Percentiles rank a stretch among this genome's conserved stretches.
These are phyloP conservation scores for Fomitopsis betulina DNA, from an alignment of 1,284 basidiomycete genomes.

Conservation along the genomic window DNA sequence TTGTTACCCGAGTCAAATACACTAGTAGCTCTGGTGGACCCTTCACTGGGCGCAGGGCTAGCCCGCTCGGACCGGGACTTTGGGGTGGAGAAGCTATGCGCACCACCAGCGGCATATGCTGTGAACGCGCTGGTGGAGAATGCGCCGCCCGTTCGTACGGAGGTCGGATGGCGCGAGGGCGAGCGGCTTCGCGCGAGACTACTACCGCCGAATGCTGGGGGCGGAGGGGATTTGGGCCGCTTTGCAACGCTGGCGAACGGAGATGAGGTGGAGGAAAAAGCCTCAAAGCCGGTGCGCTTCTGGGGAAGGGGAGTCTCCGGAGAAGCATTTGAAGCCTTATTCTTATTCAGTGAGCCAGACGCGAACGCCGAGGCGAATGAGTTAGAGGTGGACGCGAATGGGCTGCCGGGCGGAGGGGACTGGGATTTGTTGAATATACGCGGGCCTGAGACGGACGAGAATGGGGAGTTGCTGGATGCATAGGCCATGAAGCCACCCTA, in stretches of 20 bases:
- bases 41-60: conserved; percentile 31
- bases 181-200: conserved; percentile 20
- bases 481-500: conserved; percentile 70
- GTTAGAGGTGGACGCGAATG: conserved; percentile 8
- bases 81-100: conserved; percentile 41
- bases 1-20: conserved; percentile 15
- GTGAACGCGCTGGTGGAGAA: conserved; percentile 48
- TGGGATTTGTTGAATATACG: conserved; percentile 50
- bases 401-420: not conserved
- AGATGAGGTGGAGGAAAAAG: conserved; percentile 66
- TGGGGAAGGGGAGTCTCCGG: conserved; percentile 12
- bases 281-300: conserved; percentile 57
- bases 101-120: conserved; percentile 47
- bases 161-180: conserved; percentile 17
- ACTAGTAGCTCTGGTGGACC: conserved; percentile 13
- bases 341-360: conserved; percentile 9
- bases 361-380: conserved; percentile 10
- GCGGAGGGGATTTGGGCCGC: conserved; percentile 29
- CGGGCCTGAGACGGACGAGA: conserved; percentile 61
- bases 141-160: conserved; percentile 3
- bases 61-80: conserved; percentile 48
- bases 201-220: conserved; percentile 12
- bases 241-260: conserved; percentile 56
- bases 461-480: conserved; percentile 65
- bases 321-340: conserved; percentile 5